Conservation (phyloP, 2,329 filamentous ascomycete genomes). For the Ceratocystis albifundus region DNA sequence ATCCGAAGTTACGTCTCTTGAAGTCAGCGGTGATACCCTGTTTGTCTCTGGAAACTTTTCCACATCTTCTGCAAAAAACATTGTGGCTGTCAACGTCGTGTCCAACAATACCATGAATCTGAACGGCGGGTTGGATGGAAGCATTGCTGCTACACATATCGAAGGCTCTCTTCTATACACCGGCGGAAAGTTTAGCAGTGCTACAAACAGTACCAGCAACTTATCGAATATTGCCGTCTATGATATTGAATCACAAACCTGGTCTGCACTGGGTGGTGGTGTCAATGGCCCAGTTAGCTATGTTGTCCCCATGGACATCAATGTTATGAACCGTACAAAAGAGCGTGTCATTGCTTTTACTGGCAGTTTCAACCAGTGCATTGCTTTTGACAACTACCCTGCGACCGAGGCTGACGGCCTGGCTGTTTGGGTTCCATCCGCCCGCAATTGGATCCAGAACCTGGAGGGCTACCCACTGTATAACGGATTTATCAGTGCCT, state of each 20-base stretch:
- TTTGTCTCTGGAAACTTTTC: conserved; percentile 82
- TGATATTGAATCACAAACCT: conserved; percentile 54
- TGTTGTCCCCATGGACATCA: conserved; percentile 67
- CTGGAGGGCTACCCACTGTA: conserved; percentile 54
- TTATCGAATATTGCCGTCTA: conserved; percentile 69
- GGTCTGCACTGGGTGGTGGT: conserved; percentile 72
- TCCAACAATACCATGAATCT: conserved; percentile 49
- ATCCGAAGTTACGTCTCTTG: conserved; percentile 61
- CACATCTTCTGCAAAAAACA: conserved; percentile 55
- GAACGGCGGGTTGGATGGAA: conserved; percentile 65
- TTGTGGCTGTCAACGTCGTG: conserved; percentile 60
- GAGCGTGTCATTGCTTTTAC: conserved; percentile 70
- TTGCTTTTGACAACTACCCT: conserved; percentile 52
- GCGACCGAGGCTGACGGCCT: conserved; percentile 59
- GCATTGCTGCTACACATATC: conserved; percentile 60
- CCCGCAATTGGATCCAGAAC: conserved; percentile 78
- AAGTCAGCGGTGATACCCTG: conserved; percentile 49
- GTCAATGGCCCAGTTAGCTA: conserved; percentile 66
- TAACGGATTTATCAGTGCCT: conserved; percentile 59
- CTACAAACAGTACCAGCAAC: conserved; percentile 48
- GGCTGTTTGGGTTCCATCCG: conserved; percentile 82
- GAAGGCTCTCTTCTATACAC: conserved; percentile 61
- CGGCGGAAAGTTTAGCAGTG: conserved; percentile 74
- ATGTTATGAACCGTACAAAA: conserved; percentile 54
- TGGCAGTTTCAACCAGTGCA: conserved; percentile 64